Evolutionary conservation across 805 yeast genomes (phyloP), one percentile per base, ranked within the genome.

Genomic region (Jamesozyma hellenica): DNA sequence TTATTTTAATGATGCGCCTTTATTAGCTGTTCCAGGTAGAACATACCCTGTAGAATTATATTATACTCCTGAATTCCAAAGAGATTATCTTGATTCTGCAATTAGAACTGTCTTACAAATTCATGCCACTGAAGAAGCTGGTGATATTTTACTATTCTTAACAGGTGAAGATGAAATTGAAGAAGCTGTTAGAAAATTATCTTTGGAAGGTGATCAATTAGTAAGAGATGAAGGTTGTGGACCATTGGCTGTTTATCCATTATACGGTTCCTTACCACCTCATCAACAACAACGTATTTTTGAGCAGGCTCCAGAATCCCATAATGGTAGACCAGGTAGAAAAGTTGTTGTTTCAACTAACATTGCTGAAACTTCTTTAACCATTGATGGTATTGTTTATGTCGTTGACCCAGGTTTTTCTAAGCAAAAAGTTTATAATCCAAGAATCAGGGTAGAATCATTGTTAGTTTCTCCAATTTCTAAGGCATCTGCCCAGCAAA

Each of bases 161-260:
- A 88, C 96, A 0, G 97, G 97, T 72, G 96, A 88, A 64, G 97
- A 88, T 56, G 97, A 88, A 64, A 92, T 90, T 58, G 98, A 92
- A 64, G 96, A 90, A 53, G 96, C 97, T 0, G 87, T 94, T 49
- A 72, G 95, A 42, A 87, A 86, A 59, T 77, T 90, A 38, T 71
- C 83, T 2, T 65, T 90, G 36, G 98, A 92, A 65, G 85, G 80
- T 35, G 98, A 92, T 56, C 94, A 82, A 52, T 65, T 92, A 56
- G 70, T 82, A 19, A 75, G 96, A 56, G 97, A 92, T 55, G 86
- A 86, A 52, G 81, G 77, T 17, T 79, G 90, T 57, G 98, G 98
- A 4, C 96, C 95, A 15, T 48, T 90, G 39, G 70, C 74, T 35
- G 96, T 90, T 5, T 92, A 88, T 51, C 97, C 98, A 36, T 70